phyloP scores from a whole-genome alignment of 495 filamentous ascomycete species.

The Penicillium simplicissimum region DNA sequence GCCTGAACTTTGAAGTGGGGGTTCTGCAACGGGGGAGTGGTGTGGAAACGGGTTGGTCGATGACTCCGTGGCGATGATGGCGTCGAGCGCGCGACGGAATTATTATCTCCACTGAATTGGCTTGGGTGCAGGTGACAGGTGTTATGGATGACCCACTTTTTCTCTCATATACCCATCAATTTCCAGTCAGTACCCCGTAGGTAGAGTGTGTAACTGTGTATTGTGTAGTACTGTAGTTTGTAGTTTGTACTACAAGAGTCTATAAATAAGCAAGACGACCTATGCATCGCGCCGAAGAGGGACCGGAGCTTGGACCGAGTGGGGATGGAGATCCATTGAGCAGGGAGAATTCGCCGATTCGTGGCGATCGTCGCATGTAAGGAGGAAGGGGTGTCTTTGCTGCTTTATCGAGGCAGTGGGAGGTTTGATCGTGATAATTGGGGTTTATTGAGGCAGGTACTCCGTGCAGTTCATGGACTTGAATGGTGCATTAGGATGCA shows the following conservation, averaged over 20 bases:
- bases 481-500: background rate
- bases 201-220: too few species aligned
- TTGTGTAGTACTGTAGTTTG: too few species aligned
- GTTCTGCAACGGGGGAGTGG: constrained; percentile 4
- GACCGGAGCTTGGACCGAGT: constrained; percentile 5
- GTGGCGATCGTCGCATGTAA: constrained; percentile 18
- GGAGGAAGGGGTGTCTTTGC: constrained; percentile 11
- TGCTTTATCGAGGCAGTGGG: constrained; percentile 2
- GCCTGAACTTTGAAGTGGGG: constrained; percentile 8
- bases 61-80: background rate
- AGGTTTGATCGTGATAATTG: background rate
- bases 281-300: constrained; percentile 10
- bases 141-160: background rate
- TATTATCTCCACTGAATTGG: constrained; percentile 12
- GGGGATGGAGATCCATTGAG: background rate
- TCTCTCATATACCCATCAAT: background rate
- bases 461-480: background rate
- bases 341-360: constrained; percentile 18
- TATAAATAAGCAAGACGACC: constrained; percentile 23
- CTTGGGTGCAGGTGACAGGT: constrained; percentile 5
- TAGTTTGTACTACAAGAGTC: background rate
- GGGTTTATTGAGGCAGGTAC: background rate
- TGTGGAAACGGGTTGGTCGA: constrained; percentile 9
- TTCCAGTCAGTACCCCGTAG: too few species aligned
- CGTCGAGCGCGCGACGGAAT: background rate